These are phyloP conservation scores for Lactarius hengduanensis DNA, from an alignment of 768 basidiomycete genomes.

Conservation along the genomic window DNA sequence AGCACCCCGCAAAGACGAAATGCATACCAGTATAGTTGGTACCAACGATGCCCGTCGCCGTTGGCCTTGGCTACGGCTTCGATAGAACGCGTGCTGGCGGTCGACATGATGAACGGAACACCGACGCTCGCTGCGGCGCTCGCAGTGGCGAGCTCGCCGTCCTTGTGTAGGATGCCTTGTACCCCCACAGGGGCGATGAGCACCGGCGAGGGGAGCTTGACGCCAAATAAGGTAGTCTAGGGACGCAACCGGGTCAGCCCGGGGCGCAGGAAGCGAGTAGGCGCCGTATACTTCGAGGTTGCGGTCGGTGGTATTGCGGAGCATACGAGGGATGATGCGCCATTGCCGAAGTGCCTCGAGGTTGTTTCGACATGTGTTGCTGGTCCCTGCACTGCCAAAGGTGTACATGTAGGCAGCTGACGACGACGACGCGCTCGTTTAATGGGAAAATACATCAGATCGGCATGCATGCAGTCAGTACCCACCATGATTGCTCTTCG, in stretches of 20 bases:
- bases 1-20: background rate
- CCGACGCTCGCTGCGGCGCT: conserved; percentile 60
- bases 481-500: conserved; percentile 57
- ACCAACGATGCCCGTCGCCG: conserved; percentile 70
- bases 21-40: conserved; percentile 72
- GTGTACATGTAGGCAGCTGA: conserved; percentile 74
- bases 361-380: conserved; percentile 67
- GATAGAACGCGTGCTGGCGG: conserved; percentile 68
- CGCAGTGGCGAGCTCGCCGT: conserved; percentile 70
- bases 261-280: background rate
- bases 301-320: conserved; percentile 56
- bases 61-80: conserved; percentile 77
- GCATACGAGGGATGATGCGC: conserved; percentile 80
- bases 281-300: conserved; percentile 51
- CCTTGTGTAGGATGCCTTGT: conserved; percentile 68
- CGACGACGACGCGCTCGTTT: background rate
- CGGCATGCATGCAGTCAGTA: background rate
- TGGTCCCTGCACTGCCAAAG: conserved; percentile 72
- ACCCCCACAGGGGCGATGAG: conserved; percentile 69
- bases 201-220: conserved; percentile 58
- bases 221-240: conserved; percentile 71
- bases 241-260: background rate
- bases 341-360: conserved; percentile 60
- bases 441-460: background rate
- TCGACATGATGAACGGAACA: conserved; percentile 73